These are phyloP conservation scores for Neurospora sp. DNA, from an alignment of 2,329 filamentous ascomycete species.

Conservation along the genomic window DNA sequence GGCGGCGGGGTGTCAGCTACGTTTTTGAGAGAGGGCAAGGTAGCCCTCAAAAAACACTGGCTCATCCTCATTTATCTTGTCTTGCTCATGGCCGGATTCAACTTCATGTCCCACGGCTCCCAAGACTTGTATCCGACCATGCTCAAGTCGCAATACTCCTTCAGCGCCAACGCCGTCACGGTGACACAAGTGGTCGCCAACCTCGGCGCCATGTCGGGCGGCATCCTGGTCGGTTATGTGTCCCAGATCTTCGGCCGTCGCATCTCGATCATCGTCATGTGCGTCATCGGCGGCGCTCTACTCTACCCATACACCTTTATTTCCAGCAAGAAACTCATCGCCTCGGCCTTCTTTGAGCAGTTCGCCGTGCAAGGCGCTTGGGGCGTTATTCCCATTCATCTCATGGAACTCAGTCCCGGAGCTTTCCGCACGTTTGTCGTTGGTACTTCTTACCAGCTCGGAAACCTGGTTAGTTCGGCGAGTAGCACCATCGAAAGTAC, in stretches of 20 bases:
- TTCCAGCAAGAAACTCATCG: constrained; percentile 37
- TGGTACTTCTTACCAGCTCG: constrained; percentile 66
- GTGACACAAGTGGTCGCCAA: constrained; percentile 66
- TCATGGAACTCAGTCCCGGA: constrained; percentile 63
- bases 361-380: constrained; percentile 71
- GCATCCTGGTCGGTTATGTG: constrained; percentile 55
- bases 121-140: constrained; percentile 54
- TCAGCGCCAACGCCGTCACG: constrained; percentile 47
- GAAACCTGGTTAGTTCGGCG: constrained; percentile 66
- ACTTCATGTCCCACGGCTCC: constrained; percentile 79
- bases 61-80: constrained; percentile 71
- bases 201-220: constrained; percentile 60
- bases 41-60: constrained; percentile 75
- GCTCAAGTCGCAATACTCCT: constrained; percentile 45
- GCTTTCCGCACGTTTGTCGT: constrained; percentile 67
- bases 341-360: constrained; percentile 75
- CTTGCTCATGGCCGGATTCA: constrained; percentile 82
- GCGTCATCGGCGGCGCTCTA: constrained; percentile 59
- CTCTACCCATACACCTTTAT: constrained; percentile 78
- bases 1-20: constrained; percentile 24
- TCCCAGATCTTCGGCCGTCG: constrained; percentile 62
- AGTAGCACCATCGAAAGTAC: constrained; percentile 52
- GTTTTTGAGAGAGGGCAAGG: constrained; percentile 67
- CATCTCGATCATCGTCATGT: constrained; percentile 57
- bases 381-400: constrained; percentile 67